Percentiles rank a stretch among this genome's conserved stretches.
Conservation (phyloP, 371 early-diverging fungal genomes). For the Parasitella parasitica region DNA sequence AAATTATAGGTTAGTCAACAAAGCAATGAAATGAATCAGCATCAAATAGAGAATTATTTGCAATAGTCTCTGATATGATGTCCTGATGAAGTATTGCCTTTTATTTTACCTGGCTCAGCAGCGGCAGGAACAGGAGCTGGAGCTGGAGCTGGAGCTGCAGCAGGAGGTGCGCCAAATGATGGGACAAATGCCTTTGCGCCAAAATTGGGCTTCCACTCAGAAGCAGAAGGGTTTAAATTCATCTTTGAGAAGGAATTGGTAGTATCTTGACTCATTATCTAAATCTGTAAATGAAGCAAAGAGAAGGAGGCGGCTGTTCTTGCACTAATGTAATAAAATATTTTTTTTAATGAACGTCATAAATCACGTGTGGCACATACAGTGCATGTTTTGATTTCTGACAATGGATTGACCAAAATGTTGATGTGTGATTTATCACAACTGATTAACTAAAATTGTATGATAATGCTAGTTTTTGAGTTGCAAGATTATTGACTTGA, state of each 20-base stretch:
- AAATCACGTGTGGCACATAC: not conserved
- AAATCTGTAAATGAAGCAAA: not conserved
- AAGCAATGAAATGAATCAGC: not conserved
- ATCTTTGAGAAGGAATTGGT: slow-evolving; percentile 26
- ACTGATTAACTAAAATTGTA: too few species aligned
- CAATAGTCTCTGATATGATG: not conserved
- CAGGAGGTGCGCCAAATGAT: slow-evolving; percentile 20
- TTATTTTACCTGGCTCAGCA: slow-evolving; percentile 4
- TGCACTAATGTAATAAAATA: not conserved
- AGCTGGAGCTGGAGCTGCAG: slow-evolving; percentile 19
- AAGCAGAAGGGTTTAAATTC: slow-evolving; percentile 33
- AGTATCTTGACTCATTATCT: slow-evolving; percentile 20
- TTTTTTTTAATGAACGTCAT: slow-evolving; percentile 1
- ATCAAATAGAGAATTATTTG: not conserved
- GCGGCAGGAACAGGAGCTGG: slow-evolving; percentile 5
- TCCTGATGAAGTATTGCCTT: too few species aligned
- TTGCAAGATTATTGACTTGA: too few species aligned
- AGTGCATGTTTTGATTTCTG: not conserved
- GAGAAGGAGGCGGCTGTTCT: not conserved
- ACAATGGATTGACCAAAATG: too few species aligned
- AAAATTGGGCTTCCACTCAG: slow-evolving; percentile 42
- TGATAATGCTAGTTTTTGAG: too few species aligned
- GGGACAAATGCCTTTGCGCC: slow-evolving; percentile 38
- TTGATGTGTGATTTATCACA: too few species aligned
- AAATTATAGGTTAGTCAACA: not conserved